Conservation (phyloP, 441 rosid species). For the Populus hybrid region DNA sequence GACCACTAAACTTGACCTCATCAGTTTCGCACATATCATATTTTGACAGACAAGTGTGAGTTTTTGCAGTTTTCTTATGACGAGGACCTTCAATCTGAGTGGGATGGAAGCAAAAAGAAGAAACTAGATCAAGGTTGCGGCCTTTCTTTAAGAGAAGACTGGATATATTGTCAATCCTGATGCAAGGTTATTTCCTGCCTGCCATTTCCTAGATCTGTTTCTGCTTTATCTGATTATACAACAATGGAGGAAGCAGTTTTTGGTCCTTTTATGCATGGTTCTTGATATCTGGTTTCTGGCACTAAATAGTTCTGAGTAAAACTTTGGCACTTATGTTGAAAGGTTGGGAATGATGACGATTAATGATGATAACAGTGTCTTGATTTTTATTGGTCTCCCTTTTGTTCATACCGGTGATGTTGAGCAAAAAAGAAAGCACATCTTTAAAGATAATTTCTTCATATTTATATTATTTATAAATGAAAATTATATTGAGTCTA, state of each 20-base stretch:
- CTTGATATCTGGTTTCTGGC: background rate
- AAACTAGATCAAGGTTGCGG: slow-evolving; percentile 42
- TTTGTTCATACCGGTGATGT: no score
- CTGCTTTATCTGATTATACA: background rate
- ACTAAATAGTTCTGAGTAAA: no score
- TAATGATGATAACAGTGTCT: no score
- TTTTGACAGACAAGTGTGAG: background rate
- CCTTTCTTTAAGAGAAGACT: slow-evolving; percentile 33
- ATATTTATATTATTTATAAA: no score
- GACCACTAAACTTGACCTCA: no score
- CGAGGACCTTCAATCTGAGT: slow-evolving; percentile 28
- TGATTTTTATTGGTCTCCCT: no score
- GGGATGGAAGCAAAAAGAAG: slow-evolving; percentile 39
- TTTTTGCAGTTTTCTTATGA: slow-evolving; percentile 38
- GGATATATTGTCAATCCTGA: slow-evolving; percentile 41
- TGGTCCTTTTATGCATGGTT: background rate
- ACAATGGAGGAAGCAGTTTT: background rate
- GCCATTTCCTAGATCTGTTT: background rate
- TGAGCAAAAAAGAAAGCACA: no score
- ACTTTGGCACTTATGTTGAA: no score
- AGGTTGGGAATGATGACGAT: no score
- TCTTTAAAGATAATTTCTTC: no score
- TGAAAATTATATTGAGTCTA: no score
- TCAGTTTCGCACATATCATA: background rate
- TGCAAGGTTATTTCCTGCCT: slow-evolving; percentile 27